Percentiles rank a stretch among this genome's conserved stretches.
Conservation (phyloP, 176 grass and related monocot species). For the Rhynchospora breviuscula region DNA sequence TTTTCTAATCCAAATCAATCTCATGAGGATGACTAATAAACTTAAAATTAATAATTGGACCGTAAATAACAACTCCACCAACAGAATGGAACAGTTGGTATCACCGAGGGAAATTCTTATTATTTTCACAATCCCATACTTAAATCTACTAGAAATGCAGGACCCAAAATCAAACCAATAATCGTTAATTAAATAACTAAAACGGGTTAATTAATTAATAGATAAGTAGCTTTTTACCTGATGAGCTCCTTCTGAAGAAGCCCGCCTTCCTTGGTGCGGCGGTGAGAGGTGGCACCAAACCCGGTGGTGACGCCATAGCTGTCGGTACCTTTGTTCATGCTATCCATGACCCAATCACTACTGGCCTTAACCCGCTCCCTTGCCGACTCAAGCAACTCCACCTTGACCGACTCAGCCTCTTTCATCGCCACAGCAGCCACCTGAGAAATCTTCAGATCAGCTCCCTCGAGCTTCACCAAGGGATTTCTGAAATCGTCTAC, state of each 20-base stretch:
- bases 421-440: conserved; percentile 46
- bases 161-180: not conserved
- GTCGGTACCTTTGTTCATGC: conserved; percentile 61
- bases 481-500: conserved; percentile 47
- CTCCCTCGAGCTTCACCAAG: conserved; percentile 51
- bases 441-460: conserved; percentile 56
- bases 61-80: not conserved
- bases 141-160: not conserved
- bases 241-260: conserved; percentile 74
- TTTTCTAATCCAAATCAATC: not conserved
- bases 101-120: not conserved
- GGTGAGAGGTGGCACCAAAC: conserved; percentile 66
- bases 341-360: conserved; percentile 70
- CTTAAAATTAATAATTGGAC: not conserved
- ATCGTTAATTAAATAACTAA: not conserved
- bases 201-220: not conserved
- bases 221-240: conserved; percentile 29
- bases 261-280: conserved; percentile 65
- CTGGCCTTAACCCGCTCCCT: conserved; percentile 64
- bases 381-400: conserved; percentile 52
- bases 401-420: conserved; percentile 30
- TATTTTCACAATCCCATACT: not conserved
- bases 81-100: not conserved
- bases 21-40: not conserved
- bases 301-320: conserved; percentile 80